Conservation (phyloP, 2,329 filamentous ascomycete genomes). For the Lachnellula hyalina region DNA sequence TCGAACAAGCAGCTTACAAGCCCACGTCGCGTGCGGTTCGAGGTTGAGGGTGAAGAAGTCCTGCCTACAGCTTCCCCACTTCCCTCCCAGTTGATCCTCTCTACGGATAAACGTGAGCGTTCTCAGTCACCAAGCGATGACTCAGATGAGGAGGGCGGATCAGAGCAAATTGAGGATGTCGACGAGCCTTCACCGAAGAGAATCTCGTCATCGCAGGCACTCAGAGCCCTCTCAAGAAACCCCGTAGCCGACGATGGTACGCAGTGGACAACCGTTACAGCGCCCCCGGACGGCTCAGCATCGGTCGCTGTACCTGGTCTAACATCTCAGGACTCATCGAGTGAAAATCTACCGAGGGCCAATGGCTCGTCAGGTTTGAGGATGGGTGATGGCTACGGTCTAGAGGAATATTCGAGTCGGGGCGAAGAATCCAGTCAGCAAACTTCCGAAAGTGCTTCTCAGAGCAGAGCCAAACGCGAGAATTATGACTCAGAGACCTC, state of each 20-base stretch:
- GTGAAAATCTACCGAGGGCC: conserved; percentile 11
- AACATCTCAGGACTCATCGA: conserved; percentile 12
- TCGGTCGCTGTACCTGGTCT: conserved; percentile 21
- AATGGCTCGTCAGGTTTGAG: conserved; percentile 9
- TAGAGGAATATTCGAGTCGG: neutral
- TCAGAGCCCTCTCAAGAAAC: conserved; percentile 46
- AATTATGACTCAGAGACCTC: conserved; percentile 5
- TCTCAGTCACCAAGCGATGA: conserved; percentile 14
- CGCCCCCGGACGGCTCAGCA: conserved; percentile 30
- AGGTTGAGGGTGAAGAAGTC: conserved; percentile 55
- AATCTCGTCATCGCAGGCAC: conserved; percentile 50
- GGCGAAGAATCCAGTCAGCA: neutral
- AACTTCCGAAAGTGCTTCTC: neutral
- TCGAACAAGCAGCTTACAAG: conserved; percentile 41
- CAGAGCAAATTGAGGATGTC: conserved; percentile 28
- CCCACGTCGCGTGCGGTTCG: conserved; percentile 58
- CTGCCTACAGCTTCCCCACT: conserved; percentile 52
- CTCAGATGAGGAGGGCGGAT: conserved; percentile 32
- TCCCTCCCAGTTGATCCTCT: conserved; percentile 7
- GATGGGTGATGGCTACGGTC: neutral
- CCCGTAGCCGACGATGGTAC: conserved; percentile 43
- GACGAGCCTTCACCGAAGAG: conserved; percentile 45
- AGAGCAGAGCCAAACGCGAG: neutral
- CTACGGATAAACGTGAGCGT: conserved; percentile 10
- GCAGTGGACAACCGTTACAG: conserved; percentile 30